Conservation (phyloP, 768 basidiomycete species). For the Ramaria rubella region DNA sequence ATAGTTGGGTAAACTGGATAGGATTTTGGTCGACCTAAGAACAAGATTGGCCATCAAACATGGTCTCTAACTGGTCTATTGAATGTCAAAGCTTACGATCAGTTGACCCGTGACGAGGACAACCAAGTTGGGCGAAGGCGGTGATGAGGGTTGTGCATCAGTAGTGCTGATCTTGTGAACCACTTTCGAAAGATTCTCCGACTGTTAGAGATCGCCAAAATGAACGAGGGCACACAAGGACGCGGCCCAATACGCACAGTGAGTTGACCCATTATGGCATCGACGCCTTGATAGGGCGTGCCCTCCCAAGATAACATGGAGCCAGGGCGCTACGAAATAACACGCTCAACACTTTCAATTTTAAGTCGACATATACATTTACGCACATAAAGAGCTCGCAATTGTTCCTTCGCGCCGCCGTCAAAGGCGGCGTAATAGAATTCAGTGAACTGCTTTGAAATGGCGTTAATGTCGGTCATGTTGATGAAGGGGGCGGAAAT, state of each 20-base stretch:
- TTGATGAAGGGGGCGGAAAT: constrained; percentile 17
- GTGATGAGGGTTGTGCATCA: constrained; percentile 82
- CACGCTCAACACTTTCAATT: constrained; percentile 13
- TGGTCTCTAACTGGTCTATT: too few species aligned
- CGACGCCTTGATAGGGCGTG: constrained; percentile 45
- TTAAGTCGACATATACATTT: constrained; percentile 20
- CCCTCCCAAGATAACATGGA: constrained; percentile 90
- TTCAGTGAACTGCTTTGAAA: constrained; percentile 73
- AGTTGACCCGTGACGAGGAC: constrained; percentile 89
- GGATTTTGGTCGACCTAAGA: constrained; percentile 73
- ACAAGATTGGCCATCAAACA: neutral
- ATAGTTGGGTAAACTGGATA: constrained; percentile 88
- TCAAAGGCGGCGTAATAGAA: constrained; percentile 86
- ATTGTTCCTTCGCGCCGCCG: too few species aligned
- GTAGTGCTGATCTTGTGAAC: constrained; percentile 73
- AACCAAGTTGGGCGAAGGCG: constrained; percentile 46
- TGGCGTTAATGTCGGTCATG: constrained; percentile 67
- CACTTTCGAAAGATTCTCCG: constrained; percentile 81
- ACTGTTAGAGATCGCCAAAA: constrained; percentile 32
- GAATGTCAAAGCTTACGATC: constrained; percentile 40
- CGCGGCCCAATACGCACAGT: constrained; percentile 38
- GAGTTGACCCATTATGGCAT: constrained; percentile 64
- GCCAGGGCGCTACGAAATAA: constrained; percentile 49
- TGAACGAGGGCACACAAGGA: neutral
- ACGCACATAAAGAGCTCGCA: constrained; percentile 69